Percentiles rank a stretch among this genome's conserved stretches.
Evolutionary conservation across 208 protist species (phyloP).

Genomic region (Trypanosoma theileri): DNA sequence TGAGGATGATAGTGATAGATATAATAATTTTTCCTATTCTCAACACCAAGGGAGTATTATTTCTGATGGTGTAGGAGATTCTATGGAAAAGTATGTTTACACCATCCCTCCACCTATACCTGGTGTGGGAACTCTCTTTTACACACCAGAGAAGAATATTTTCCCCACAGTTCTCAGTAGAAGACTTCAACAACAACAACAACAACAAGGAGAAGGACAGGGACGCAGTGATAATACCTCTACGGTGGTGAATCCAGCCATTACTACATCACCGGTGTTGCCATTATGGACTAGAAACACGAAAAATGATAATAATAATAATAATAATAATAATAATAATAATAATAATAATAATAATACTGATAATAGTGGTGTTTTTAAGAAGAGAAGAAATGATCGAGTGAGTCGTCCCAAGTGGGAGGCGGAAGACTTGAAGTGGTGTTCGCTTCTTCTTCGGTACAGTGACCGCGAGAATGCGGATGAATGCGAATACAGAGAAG

Average conservation of each 20-base stretch:
- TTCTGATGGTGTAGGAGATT: not conserved
- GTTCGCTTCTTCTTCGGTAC: slow-evolving; percentile 14
- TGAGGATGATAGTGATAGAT: not conserved
- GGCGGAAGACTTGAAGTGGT: slow-evolving; percentile 6
- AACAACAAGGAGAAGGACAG: not conserved
- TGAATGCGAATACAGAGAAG: slow-evolving; percentile 16
- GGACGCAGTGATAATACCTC: not conserved
- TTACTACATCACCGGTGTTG: not conserved
- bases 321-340: too few relatives aligned
- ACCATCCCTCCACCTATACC: not conserved
- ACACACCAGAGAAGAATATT: slow-evolving; percentile 15
- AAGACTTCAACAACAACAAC: not conserved
- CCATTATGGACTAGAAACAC: not conserved
- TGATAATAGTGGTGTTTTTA: too few relatives aligned
- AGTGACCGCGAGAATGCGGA: slow-evolving; percentile 19
- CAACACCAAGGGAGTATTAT: not conserved
- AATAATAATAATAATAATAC: too few relatives aligned
- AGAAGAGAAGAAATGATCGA: too few relatives aligned
- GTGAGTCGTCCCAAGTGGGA: not conserved
- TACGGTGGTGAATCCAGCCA: not conserved
- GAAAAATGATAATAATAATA: not conserved
- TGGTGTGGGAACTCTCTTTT: not conserved
- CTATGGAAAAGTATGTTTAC: not conserved
- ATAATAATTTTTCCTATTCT: not conserved
- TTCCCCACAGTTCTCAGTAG: slow-evolving; percentile 2